Evolutionary conservation across 116 monocot genomes (phyloP).

Genomic region (Cymodocea nodosa): DNA sequence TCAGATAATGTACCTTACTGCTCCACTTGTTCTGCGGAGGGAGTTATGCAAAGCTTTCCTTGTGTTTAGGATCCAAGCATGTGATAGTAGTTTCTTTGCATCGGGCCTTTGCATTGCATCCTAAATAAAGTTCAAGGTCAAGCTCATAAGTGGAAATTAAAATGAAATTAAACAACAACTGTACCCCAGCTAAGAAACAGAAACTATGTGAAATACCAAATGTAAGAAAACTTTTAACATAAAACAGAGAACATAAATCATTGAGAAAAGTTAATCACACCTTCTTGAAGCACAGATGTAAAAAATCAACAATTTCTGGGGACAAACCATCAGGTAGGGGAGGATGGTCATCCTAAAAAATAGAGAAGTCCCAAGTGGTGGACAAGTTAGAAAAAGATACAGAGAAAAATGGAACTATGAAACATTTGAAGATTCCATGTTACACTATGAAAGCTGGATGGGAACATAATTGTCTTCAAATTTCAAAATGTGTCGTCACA

Average conservation of each 20-base stretch:
- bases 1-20: constrained; percentile 31
- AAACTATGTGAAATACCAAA: neutral
- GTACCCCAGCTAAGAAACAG: neutral
- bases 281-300: constrained; percentile 91
- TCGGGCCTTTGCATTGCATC: constrained; percentile 98
- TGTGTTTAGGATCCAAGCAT: constrained; percentile 91
- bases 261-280: constrained; percentile 14
- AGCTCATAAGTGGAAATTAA: neutral
- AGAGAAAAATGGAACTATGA: constrained; percentile 7
- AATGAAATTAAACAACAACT: neutral
- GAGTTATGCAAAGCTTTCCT: constrained; percentile 67
- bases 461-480: no score
- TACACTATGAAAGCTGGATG: no score
- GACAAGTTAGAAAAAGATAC: neutral
- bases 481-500: no score
- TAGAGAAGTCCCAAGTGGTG: neutral
- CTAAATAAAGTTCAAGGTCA: constrained; percentile 26
- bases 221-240: neutral
- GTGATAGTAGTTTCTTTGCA: constrained; percentile 83
- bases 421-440: neutral
- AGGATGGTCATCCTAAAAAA: constrained; percentile 65
- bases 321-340: constrained; percentile 92
- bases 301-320: constrained; percentile 84
- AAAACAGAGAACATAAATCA: neutral
- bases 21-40: constrained; percentile 48